Evolutionary conservation across 768 basidiomycete species (phyloP).

Genomic region (Mycena amicta): DNA sequence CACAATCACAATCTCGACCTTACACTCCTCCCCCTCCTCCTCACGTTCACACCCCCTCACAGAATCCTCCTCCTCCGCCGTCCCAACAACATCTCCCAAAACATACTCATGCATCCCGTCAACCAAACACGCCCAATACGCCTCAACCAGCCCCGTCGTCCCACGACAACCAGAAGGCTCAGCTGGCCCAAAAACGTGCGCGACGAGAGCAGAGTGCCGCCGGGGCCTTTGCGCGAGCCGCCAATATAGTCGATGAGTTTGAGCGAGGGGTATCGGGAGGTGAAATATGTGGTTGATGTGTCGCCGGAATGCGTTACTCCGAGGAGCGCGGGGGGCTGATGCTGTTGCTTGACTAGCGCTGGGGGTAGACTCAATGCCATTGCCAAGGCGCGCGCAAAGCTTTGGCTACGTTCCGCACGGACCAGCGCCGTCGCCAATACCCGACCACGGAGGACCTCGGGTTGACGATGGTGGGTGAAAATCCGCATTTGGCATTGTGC

Average conservation of each 20-base stretch:
- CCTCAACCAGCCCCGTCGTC: not conserved
- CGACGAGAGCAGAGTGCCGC: not conserved
- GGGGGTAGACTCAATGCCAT: not conserved
- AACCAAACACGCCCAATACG: not conserved
- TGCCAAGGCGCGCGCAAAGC: not conserved
- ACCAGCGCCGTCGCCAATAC: not conserved
- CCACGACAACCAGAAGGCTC: not conserved
- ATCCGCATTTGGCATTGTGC: slow-evolving; percentile 50
- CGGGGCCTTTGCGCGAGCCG: not conserved
- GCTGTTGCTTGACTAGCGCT: not conserved
- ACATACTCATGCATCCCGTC: not conserved
- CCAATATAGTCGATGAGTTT: not conserved
- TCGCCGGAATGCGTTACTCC: not conserved
- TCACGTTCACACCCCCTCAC: no score
- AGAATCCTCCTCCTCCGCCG: not conserved
- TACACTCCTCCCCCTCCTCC: no score
- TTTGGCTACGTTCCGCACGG: not conserved
- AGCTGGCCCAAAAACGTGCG: not conserved
- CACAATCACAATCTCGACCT: no score
- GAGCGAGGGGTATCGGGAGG: not conserved
- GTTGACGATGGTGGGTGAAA: slow-evolving; percentile 20
- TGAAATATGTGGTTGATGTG: not conserved
- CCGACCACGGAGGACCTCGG: not conserved
- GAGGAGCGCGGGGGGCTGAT: not conserved
- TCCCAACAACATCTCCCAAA: not conserved